Percentiles rank a stretch among this genome's conserved stretches.
These are phyloP conservation scores for Cryptosporidium tyzzeri DNA, from an alignment of 169 alveolate species.

Conservation along the genomic window DNA sequence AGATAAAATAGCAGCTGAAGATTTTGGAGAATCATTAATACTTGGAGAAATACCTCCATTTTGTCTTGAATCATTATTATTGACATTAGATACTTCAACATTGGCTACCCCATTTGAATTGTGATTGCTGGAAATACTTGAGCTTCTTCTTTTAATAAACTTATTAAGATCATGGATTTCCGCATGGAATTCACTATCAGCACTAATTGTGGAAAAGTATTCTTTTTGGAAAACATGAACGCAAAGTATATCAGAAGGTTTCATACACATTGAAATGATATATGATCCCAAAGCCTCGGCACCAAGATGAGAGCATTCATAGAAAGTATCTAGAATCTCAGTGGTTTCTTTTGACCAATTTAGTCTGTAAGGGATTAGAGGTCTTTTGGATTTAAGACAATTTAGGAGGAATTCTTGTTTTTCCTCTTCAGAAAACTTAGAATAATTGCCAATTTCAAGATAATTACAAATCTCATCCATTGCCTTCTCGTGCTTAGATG, in stretches of 20 bases:
- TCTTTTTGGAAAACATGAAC: slow-evolving; percentile 82
- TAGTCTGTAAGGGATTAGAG: slow-evolving; percentile 81
- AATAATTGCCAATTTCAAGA: slow-evolving; percentile 80
- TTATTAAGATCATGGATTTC: slow-evolving; percentile 38
- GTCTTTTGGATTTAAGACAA: slow-evolving; percentile 80
- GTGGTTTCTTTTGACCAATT: slow-evolving; percentile 80
- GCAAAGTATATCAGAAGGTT: slow-evolving; percentile 85
- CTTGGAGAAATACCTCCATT: neutral
- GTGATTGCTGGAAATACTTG: neutral
- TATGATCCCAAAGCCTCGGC: slow-evolving; percentile 86
- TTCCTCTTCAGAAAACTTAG: slow-evolving; percentile 80
- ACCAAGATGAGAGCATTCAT: slow-evolving; percentile 83
- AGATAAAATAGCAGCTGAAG: slow-evolving; percentile 62
- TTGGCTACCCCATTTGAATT: neutral
- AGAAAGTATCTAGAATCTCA: slow-evolving; percentile 81
- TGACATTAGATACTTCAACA: neutral
- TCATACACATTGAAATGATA: slow-evolving; percentile 86
- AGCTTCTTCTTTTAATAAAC: slow-evolving; percentile 41
- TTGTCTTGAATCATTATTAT: neutral
- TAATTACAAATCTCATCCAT: slow-evolving; percentile 80
- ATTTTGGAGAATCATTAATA: slow-evolving; percentile 42
- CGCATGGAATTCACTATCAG: slow-evolving; percentile 71
- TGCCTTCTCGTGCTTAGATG: slow-evolving; percentile 83
- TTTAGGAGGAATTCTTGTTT: slow-evolving; percentile 78
- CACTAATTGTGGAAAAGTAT: slow-evolving; percentile 72